Evolutionary conservation across 164 flowering plant genomes (phyloP), one percentile per base, ranked within the genome.

Genomic region (Dillenia suffruticosa): DNA sequence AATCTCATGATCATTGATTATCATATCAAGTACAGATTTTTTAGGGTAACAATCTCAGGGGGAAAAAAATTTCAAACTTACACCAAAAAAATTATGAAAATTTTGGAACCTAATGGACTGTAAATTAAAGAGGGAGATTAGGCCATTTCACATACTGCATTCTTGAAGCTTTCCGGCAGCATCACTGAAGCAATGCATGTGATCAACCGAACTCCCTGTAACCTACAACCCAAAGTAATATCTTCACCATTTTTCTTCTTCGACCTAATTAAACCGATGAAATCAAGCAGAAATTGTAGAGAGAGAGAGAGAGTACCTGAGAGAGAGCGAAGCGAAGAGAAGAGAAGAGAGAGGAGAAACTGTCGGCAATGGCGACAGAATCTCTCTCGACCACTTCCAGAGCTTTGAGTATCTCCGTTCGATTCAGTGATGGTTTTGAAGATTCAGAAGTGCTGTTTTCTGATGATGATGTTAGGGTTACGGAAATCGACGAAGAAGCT

Each of bases 81-180:
- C 10, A n/a, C 12, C 8, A 12, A 49, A 22, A 48, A 13, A 61
- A 9, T 50, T 14, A 61, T 40, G 16, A 15, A 0, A 9, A 13
- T 15, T 13, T 13, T 50, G 52, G 7, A 50, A 9, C 0, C 9
- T 50, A 13, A 50, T 9, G 14, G 6, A 15, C 7, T 50, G 52
- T 13, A 50, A 50, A 54, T 10, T 10, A 32, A 32, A 32, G 6
- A 32, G 6, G 5, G 40, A 4, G 40, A 32, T 32, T 32, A 32
- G 40, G 40, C 6, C 24, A 43, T 43, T n/a, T 26, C 32, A 19
- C 13, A 70, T 76, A 90, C 99, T 90, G 47, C 91, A 84, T 80
- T 92, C 99, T 63, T 95, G 99, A 66, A 95, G 70, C 12, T 77
- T 84, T 8, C 96, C 98, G 1, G 88, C 90, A 59, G 84, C 97